Evolutionary conservation across 345 rosid genomes (phyloP).

Genomic region (Salix exigua): DNA sequence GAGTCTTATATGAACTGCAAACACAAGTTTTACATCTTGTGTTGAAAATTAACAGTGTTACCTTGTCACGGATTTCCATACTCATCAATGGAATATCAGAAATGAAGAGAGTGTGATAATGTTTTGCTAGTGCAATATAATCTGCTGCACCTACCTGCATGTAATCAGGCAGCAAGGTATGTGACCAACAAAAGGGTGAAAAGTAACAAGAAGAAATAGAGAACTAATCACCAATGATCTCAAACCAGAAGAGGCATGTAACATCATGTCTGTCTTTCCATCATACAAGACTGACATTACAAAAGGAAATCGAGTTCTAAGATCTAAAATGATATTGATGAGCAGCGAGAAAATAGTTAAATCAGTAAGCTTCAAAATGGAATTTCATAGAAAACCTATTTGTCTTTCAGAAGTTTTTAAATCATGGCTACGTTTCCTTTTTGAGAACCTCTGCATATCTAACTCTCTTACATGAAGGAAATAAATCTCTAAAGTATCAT

Average conservation of each 20-base stretch:
- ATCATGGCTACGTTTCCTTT: too few relatives aligned
- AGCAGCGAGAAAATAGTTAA: not conserved
- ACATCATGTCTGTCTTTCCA: not conserved
- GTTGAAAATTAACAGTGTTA: conserved; percentile 10
- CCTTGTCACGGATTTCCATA: conserved; percentile 85
- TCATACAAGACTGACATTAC: not conserved
- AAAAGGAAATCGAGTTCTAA: not conserved
- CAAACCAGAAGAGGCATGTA: not conserved
- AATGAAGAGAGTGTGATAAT: conserved; percentile 77
- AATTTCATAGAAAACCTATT: not conserved
- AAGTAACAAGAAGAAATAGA: not conserved
- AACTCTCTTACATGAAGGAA: not conserved
- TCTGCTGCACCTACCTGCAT: conserved; percentile 86
- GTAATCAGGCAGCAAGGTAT: not conserved
- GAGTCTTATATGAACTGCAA: not conserved
- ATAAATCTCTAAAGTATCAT: not conserved
- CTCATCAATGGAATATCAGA: conserved; percentile 77
- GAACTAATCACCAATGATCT: not conserved
- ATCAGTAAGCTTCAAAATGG: not conserved
- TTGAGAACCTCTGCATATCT: too few relatives aligned
- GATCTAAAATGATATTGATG: not conserved
- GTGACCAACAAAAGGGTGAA: not conserved
- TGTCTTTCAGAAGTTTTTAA: not conserved
- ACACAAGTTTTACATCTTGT: too few relatives aligned
- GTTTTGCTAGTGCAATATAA: conserved; percentile 77